A percentile compares a stretch with the other conserved stretches of the same genome.
Conservation (phyloP, 306 rosid genomes). For the Quercus wislizeni region DNA sequence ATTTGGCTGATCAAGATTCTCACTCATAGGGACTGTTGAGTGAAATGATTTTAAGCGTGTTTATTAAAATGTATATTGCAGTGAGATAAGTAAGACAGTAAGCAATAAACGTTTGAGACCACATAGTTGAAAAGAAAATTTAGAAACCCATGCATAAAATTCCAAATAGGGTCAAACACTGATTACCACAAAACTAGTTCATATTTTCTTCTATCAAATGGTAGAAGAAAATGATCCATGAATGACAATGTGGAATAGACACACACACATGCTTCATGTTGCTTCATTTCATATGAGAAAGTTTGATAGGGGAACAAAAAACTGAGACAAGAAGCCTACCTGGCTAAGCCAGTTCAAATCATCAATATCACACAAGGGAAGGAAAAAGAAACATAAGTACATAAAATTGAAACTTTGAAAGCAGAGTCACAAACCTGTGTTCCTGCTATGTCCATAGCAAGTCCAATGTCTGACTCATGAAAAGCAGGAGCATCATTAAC, state of each 20-base stretch:
- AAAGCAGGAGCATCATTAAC: slow-evolving; percentile 91
- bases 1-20: background rate
- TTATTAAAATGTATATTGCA: no score
- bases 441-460: slow-evolving; percentile 98
- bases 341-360: background rate
- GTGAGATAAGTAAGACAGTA: no score
- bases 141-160: background rate
- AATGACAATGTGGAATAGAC: no score
- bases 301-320: background rate
- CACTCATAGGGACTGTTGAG: background rate
- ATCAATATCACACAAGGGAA: background rate
- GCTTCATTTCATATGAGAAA: background rate
- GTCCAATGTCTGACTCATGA: slow-evolving; percentile 91
- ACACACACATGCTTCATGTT: background rate
- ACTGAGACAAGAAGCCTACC: background rate
- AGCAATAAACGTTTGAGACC: no score
- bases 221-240: background rate
- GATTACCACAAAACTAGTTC: background rate
- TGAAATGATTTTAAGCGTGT: background rate
- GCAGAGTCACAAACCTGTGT: slow-evolving; percentile 62
- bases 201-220: no score
- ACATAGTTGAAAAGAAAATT: background rate
- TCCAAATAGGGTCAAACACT: background rate
- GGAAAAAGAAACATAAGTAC: background rate
- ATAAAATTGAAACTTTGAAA: background rate